Percentiles rank a stretch among this genome's conserved stretches.
These are phyloP conservation scores for Xylaria sp. DNA, from an alignment of 2,329 filamentous ascomycete species.

Conservation along the genomic window DNA sequence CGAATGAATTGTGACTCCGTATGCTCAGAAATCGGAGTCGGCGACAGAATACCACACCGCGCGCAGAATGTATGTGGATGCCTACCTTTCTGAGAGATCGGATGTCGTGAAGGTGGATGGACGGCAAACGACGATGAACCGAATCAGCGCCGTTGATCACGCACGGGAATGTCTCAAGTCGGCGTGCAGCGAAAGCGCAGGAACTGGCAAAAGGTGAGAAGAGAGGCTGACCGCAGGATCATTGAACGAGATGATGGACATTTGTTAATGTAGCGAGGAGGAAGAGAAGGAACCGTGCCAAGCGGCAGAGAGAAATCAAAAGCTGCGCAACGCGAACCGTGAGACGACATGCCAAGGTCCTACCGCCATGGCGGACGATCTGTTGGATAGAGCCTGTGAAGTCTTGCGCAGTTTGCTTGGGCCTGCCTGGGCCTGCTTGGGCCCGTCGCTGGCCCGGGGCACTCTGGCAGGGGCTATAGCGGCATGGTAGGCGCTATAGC, in stretches of 20 bases:
- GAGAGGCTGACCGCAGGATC: not conserved
- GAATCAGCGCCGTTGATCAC: not conserved
- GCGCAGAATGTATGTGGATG: not conserved
- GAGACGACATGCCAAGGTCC: constrained; percentile 5
- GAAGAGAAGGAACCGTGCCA: not conserved
- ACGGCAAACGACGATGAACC: too few species aligned
- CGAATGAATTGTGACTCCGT: not conserved
- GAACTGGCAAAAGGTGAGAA: not conserved
- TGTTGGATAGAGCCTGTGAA: not conserved
- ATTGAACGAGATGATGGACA: too few species aligned
- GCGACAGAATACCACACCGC: not conserved
- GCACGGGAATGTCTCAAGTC: not conserved
- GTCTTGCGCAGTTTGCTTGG: too few species aligned
- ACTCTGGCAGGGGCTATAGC: not conserved
- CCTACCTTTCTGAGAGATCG: not conserved
- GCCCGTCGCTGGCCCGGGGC: too few species aligned
- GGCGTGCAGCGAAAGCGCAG: too few species aligned
- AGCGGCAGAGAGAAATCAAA: not conserved
- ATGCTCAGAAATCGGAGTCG: not conserved
- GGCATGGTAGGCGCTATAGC: not conserved
- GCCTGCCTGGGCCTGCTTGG: too few species aligned
- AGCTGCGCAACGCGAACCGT: not conserved
- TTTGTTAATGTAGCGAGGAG: not conserved
- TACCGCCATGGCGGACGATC: not conserved
- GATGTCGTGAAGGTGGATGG: not conserved